Evolutionary conservation across 2,329 filamentous ascomycete genomes (phyloP), one percentile per base, ranked within the genome.

Genomic region (Cytospora leucostoma): DNA sequence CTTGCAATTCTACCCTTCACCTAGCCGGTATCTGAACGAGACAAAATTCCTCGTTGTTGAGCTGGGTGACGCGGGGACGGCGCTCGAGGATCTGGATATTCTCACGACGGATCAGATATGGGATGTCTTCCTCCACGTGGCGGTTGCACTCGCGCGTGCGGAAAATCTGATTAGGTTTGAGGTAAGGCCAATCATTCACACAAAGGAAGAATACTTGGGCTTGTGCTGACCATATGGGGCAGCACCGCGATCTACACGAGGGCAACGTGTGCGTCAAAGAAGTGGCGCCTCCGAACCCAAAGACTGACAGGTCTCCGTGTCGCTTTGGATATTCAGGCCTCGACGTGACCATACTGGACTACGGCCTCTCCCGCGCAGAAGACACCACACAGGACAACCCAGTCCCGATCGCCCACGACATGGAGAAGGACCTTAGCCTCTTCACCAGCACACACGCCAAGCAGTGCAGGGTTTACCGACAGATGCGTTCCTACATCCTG

Each of bases 231-330:
- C 1, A 47, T 47, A 2, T 17, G 19, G 13, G 13, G 57, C 65
- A 87, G 84, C 86, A 89, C 68, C 83, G 86, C 7, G 86, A 89
- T 68, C 76, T 89, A 4, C 86, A 89, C 68, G 86, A 89, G 67
- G 86, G 86, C 5, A 88, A 89, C 67, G 73, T 89, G 17, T 88
- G 86, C 66, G 79, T 88, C 55, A 78, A 80, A 4, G 79, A 78
- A 59, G 73, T 76, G 0, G 70, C 75, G 3, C 68, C 77, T 3
- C 69, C 78, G 0, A 70, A 70, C 10, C 68, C 72, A 4, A 67
- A 72, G 4, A 68, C 54, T 7, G 61, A 73, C 51, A 69, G 69
- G 15, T 70, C 73, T 3, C 67, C 68, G 0, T 74, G 77, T 3
- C 75, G 77, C 56, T 86, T 86, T 71, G 85, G 85, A 34, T 82